Evolutionary conservation across 768 basidiomycete species (phyloP), one percentile per base, ranked within the genome.

Genomic region (Fomitopsis pulvina): DNA sequence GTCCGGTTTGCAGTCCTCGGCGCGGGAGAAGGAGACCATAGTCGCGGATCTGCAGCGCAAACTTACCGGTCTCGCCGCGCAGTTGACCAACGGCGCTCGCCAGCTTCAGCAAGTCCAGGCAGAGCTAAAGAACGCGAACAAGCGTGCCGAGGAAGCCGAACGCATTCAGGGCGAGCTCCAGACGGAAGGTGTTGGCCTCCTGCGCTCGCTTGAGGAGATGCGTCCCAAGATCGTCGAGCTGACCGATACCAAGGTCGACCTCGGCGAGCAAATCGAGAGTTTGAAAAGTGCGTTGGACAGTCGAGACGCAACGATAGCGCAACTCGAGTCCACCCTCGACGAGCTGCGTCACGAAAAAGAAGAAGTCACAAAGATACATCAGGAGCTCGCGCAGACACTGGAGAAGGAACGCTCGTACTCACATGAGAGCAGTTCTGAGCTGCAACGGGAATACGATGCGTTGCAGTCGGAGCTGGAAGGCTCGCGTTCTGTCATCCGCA

Each of bases 161-260:
- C 73, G 70, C 57, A 80, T 71, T 3, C 83, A 88, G 58, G 78
- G 79, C 59, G 81, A 79, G 52, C 72, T 93, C 2, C 90, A 91
- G 59, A 68, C 71, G 0, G 91, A 93, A 65, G 88, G 90, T 34
- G 80, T 77, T n/a, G 75, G 72, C 46, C 74, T 93, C 28, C 79
- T 92, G 81, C 79, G 75, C 25, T 82, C 86, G n/a, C 68, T 92
- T 52, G 84, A 92, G 54, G 88, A 92, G 66, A 85, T 92, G 80
- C 78, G 85, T 26, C 79, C 87, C 34, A 92, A 92, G 70, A 81
- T 92, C 54, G 82, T 91, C 20, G 83, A 89, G 61, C 71, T 94
- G 47, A 89, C 86, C 2, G 78, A 81, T 30, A 75, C 72, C 52
- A 88, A 84, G 63, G 67, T 87, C 12, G 79, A 86, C 52, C 73